Conservation (phyloP, 495 filamentous ascomycete species). For the Thozetella sp. region DNA sequence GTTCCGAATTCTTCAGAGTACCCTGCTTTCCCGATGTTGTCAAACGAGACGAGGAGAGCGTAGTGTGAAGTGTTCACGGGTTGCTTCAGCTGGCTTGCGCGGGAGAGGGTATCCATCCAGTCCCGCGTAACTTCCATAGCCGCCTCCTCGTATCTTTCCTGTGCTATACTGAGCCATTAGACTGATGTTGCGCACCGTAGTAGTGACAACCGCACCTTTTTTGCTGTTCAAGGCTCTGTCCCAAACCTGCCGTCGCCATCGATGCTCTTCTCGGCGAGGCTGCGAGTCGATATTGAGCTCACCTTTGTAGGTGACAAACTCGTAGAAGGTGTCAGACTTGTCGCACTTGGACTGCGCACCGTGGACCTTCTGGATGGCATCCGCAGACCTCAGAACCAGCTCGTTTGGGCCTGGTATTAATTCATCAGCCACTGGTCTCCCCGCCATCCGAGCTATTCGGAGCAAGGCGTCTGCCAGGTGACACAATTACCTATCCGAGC, state of each 20-base stretch:
- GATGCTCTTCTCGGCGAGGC: slow-evolving; percentile 7
- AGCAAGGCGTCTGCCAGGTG: background rate
- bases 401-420: slow-evolving; percentile 7
- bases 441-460: no score
- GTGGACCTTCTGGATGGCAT: slow-evolving; percentile 7
- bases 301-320: slow-evolving; percentile 2
- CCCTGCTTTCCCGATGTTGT: slow-evolving; percentile 9
- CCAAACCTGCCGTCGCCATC: slow-evolving; percentile 9
- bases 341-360: background rate
- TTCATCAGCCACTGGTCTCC: background rate
- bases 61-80: slow-evolving; percentile 8
- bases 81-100: background rate
- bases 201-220: background rate
- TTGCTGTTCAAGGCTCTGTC: slow-evolving; percentile 9
- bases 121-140: slow-evolving; percentile 76
- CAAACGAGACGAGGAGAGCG: slow-evolving; percentile 6
- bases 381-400: slow-evolving; percentile 1
- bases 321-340: slow-evolving; percentile 4
- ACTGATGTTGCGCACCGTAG: background rate
- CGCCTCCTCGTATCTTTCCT: slow-evolving; percentile 73
- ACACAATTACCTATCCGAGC: slow-evolving; percentile 23
- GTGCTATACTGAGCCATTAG: slow-evolving; percentile 42
- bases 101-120: slow-evolving; percentile 25
- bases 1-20: slow-evolving; percentile 4
- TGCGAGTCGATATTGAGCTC: slow-evolving; percentile 15